Conservation (phyloP, 305 asterid genomes). For the Fraxinus sp. region DNA sequence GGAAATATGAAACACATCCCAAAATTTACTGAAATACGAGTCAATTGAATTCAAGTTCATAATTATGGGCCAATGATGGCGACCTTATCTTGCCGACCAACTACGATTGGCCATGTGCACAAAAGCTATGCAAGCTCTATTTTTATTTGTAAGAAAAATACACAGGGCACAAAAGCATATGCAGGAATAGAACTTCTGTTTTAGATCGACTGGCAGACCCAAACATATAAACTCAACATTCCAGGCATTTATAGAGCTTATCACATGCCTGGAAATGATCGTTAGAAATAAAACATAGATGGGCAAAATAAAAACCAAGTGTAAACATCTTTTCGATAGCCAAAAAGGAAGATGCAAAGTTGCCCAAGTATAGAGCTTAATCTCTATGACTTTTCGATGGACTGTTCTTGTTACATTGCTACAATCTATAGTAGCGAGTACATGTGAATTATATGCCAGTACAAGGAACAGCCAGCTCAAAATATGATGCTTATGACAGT, state of each 20-base stretch:
- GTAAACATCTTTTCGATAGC: slow-evolving; percentile 13
- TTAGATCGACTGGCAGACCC: slow-evolving; percentile 2
- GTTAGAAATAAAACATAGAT: background rate
- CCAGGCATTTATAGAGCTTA: background rate
- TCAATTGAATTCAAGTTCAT: background rate
- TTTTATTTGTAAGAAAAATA: background rate
- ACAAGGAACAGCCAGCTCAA: slow-evolving; percentile 13
- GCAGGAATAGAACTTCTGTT: slow-evolving; percentile 5
- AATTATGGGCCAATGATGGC: slow-evolving; percentile 19
- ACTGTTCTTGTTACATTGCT: background rate
- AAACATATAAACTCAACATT: background rate
- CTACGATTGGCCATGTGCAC: background rate
- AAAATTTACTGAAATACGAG: background rate
- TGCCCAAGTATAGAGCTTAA: background rate
- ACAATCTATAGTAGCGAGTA: background rate
- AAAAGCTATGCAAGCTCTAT: background rate
- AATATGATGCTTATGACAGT: background rate
- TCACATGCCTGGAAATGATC: slow-evolving; percentile 10
- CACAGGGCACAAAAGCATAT: background rate
- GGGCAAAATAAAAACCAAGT: background rate
- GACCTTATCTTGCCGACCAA: slow-evolving; percentile 19
- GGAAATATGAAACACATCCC: slow-evolving; percentile 27
- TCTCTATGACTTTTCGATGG: background rate
- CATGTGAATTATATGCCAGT: background rate
- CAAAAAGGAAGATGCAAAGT: slow-evolving; percentile 17